A percentile compares a stretch with the other conserved stretches of the same genome.
Conservation (phyloP, 2,329 filamentous ascomycete species). For the Diaporthe australafricana region DNA sequence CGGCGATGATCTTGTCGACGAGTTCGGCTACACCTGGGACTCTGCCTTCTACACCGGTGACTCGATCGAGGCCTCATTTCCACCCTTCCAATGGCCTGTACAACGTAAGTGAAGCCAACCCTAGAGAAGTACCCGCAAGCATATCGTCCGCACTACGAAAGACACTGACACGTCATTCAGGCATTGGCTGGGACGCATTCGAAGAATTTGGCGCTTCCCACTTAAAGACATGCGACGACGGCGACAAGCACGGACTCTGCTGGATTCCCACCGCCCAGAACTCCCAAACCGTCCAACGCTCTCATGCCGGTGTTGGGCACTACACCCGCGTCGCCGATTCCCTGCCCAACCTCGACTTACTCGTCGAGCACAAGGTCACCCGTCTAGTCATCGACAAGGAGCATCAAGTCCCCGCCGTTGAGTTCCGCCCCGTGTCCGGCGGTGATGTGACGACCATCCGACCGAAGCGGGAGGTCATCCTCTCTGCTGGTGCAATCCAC, state of each 20-base stretch:
- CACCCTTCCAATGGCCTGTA: conserved; percentile 7
- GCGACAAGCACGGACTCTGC: conserved; percentile 1
- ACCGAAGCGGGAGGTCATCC: conserved; percentile 44
- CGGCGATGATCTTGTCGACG: neutral
- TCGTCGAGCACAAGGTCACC: conserved; percentile 7
- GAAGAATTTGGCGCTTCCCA: neutral
- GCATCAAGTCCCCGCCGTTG: neutral
- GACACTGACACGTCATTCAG: neutral
- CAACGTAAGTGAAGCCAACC: neutral
- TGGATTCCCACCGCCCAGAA: conserved; percentile 10
- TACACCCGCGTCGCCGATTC: neutral
- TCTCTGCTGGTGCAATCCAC: conserved; percentile 46
- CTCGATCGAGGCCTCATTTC: conserved; percentile 16
- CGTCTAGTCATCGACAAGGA: neutral
- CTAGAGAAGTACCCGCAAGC: neutral
- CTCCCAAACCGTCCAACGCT: conserved; percentile 1
- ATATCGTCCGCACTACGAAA: neutral
- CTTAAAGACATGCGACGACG: neutral
- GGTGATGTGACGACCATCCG: neutral
- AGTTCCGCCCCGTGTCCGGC: neutral
- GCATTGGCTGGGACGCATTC: neutral
- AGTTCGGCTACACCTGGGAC: conserved; percentile 6
- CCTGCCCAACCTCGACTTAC: conserved; percentile 7
- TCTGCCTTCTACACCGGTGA: neutral
- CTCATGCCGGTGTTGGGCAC: conserved; percentile 11